phyloP scores from a whole-genome alignment of 139 green algal genomes.

The Chlorella sorokiniana region DNA sequence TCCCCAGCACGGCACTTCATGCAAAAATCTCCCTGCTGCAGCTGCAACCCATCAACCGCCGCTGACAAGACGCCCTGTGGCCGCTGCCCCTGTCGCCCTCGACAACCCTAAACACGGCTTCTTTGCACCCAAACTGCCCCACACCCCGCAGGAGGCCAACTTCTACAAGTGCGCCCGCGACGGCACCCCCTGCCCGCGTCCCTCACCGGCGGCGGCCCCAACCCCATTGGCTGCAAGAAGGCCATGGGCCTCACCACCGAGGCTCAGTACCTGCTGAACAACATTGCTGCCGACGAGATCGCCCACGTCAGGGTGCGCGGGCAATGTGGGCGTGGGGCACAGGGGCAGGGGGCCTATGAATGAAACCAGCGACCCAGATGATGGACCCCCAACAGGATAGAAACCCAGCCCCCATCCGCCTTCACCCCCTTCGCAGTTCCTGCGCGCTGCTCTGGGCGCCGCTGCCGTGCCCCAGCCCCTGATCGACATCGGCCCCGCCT shows the following conservation, averaged over 20 bases:
- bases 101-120: background rate
- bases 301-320: constrained; percentile 47
- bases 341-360: too few relatives aligned
- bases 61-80: too few relatives aligned
- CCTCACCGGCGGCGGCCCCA: constrained; percentile 21
- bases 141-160: background rate
- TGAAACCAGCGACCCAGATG: too few relatives aligned
- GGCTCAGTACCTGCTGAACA: constrained; percentile 22
- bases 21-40: too few relatives aligned
- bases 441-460: constrained; percentile 42
- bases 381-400: background rate
- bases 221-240: constrained; percentile 35
- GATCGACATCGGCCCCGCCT: constrained; percentile 55
- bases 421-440: background rate
- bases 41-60: too few relatives aligned
- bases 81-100: too few relatives aligned
- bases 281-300: constrained; percentile 46
- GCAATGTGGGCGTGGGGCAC: too few relatives aligned
- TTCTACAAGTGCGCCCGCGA: constrained; percentile 15
- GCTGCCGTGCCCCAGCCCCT: constrained; percentile 39
- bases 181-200: constrained; percentile 19
- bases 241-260: constrained; percentile 17
- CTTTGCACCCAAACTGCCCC: too few relatives aligned
- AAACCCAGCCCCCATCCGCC: too few relatives aligned
- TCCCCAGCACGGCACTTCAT: too few relatives aligned